Base-by-base conservation (phyloP, 78 protist species). In the Neovahlkampfia damariscottae region DNA sequence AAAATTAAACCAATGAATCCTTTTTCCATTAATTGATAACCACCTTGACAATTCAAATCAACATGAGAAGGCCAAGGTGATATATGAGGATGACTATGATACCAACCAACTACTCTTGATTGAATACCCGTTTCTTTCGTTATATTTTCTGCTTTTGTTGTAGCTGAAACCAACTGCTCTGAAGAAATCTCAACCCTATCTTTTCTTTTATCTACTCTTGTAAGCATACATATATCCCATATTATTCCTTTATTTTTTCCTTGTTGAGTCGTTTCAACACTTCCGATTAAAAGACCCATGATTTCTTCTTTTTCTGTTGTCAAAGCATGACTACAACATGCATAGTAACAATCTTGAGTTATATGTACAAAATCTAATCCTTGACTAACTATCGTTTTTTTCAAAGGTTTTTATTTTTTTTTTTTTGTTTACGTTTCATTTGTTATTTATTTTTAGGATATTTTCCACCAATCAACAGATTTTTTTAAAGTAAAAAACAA, bases 31-130 rank as follows among this genome's bases (percentile, higher is more conserved):
- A 29, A 7, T 66, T 85, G 89, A 40, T 74, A 74, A 27, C 32
- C 10, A 1, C 62, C 75, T 41, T 85, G 89, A 5, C 82, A 58
- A 58, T 1, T 1, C 70, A 81, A 36, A 62, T 77, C 94, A 38
- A 90, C 89, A 19, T 2, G 71, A 8, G 87, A 78, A 5, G 94
- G 94, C 2, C 28, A 74, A 6, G 84, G 83, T 0, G 89, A 85
- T 70, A 90, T 86, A 80, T 88, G 90, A 0, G 94, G 94, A 30
- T 90, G 94, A 29, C 85, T 74, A 38, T 90, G 94, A 66, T 89
- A 89, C 94, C 94, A 90, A 0, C 94, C 94, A 0, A 88, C 75
- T 2, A 90, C 89, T 5, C 86, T 36, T 2, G 80, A 78, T 2
- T 5, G 74, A 69, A 73, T 40, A 27, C 50, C 73, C 8, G 80